Evolutionary conservation across 2,329 filamentous ascomycete species (phyloP).

Genomic region (Diaporthe aspalathi): DNA sequence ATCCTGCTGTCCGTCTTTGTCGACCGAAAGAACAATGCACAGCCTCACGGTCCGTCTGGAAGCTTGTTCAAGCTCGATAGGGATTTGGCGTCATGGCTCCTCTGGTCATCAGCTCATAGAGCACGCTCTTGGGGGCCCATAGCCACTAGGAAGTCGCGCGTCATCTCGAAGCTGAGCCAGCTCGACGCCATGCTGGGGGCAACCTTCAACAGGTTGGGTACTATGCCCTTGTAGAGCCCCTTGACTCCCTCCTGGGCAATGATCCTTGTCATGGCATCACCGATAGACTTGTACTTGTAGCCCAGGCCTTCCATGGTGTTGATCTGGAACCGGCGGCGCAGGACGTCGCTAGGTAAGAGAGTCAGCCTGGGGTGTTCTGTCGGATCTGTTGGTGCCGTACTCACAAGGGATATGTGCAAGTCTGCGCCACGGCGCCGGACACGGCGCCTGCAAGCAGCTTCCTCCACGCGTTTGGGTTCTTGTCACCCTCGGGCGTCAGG

Average conservation of each 20-base stretch:
- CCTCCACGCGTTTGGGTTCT: constrained; percentile 80
- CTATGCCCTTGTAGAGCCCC: constrained; percentile 95
- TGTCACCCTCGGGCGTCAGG: constrained; percentile 87
- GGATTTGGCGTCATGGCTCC: not conserved
- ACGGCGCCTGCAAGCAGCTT: constrained; percentile 92
- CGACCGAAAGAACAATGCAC: not conserved
- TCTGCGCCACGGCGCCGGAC: constrained; percentile 96
- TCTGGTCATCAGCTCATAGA: constrained; percentile 40
- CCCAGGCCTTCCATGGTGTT: constrained; percentile 99
- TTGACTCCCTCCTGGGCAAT: constrained; percentile 83
- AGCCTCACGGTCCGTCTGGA: too few species aligned
- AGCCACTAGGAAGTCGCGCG: constrained; percentile 83
- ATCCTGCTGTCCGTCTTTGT: not conserved
- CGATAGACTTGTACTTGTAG: constrained; percentile 90
- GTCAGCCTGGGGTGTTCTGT: constrained; percentile 43
- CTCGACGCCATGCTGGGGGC: constrained; percentile 98
- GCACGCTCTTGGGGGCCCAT: constrained; percentile 59
- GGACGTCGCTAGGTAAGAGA: constrained; percentile 74
- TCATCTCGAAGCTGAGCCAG: constrained; percentile 97
- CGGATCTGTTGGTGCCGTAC: constrained; percentile 48
- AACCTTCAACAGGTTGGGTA: constrained; percentile 95
- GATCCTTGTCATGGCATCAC: constrained; percentile 86
- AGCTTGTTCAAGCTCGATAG: too few species aligned
- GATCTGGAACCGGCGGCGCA: constrained; percentile 95
- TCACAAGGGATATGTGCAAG: constrained; percentile 98